Base-by-base conservation (phyloP, 176 grass and related monocot species). In the Otatea glauca region DNA sequence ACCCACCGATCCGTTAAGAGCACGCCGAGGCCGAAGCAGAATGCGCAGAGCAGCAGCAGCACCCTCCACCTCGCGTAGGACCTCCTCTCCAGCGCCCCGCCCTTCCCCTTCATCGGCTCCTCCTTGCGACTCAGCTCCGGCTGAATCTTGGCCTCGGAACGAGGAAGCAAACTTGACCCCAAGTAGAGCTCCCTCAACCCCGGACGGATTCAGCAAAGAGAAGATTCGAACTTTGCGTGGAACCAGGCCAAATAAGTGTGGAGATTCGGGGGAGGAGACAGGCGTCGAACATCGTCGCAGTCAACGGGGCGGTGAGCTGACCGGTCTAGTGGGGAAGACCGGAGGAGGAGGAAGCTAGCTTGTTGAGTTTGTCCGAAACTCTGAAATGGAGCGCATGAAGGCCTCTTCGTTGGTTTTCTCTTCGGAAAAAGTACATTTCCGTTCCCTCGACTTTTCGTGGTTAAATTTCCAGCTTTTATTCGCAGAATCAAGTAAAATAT, bases 21-120 rank as follows among this genome's bases (percentile, higher is more conserved):
- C 92, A 98, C 90, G 60, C 95, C 95, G 65, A 98, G 81, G 53
- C 78, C 89, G 86, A 98, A 98, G 89, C 95, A 65, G 74, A 75
- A 93, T 49, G 92, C 51, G 86, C 91, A 98, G 56, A n/a, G n/a
- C n/a, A 95, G 84, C 32, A 92, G 39, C 18, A 92, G 32, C 88
- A 98, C 5, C 86, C 69, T 90, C 93, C 92, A 95, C 83, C 87
- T 89, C 20, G 83, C 50, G 48, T 87, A 88, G 20, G 90, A 74
- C 83, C 88, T 94, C 74, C 91, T 79, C 6, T 93, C 91, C 47
- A 86, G 7, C 12, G 55, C 59, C 44, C 44, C 76, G 72, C 81
- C 54, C 42, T 89, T 97, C 23, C 75, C 80, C 84, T 96, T 96
- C 91, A 96, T 96, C 34, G 24, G 50, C 62, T 75, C 60, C 16